These are phyloP conservation scores for Alternaria sp. DNA, from an alignment of 2,329 filamentous ascomycete species.

Conservation along the genomic window DNA sequence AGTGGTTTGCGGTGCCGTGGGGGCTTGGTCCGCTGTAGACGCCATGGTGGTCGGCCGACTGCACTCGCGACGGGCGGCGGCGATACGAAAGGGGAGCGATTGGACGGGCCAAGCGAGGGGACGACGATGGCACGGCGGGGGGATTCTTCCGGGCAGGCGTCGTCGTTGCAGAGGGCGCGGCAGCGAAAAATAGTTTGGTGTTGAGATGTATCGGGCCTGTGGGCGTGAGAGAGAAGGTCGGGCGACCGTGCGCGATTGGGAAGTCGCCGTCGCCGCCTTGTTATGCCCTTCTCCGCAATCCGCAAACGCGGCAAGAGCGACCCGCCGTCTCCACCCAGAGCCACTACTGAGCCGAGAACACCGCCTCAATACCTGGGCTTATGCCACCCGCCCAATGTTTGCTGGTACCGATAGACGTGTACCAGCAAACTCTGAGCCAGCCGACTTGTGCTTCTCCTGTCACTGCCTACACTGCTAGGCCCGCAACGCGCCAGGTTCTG, in stretches of 20 bases:
- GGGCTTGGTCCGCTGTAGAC: conserved; percentile 35
- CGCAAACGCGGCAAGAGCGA: conserved; percentile 32
- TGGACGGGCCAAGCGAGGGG: conserved; percentile 24
- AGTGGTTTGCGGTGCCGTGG: conserved; percentile 31
- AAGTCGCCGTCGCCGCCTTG: conserved; percentile 26
- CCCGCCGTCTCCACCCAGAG: conserved; percentile 23
- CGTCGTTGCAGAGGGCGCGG: conserved; percentile 2
- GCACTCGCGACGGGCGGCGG: conserved; percentile 24
- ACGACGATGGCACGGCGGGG: conserved; percentile 2
- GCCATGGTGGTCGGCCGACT: conserved; percentile 43
- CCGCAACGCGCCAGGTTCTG: conserved; percentile 4
- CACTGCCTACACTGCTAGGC: background rate
- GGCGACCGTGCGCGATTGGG: conserved; percentile 29
- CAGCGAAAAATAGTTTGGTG: conserved; percentile 10
- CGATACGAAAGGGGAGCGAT: conserved; percentile 19
- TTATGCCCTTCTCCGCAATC: conserved; percentile 30
- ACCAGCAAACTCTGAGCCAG: background rate
- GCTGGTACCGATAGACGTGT: background rate
- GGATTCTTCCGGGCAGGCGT: background rate
- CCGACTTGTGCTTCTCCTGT: background rate
- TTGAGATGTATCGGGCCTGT: conserved; percentile 6
- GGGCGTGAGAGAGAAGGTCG: conserved; percentile 13
- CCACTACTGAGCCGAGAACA: conserved; percentile 11
- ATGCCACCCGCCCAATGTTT: background rate
- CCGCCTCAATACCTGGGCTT: conserved; percentile 1